Conservation (phyloP, 768 basidiomycete genomes). For the Fistulinella prunicolor region DNA sequence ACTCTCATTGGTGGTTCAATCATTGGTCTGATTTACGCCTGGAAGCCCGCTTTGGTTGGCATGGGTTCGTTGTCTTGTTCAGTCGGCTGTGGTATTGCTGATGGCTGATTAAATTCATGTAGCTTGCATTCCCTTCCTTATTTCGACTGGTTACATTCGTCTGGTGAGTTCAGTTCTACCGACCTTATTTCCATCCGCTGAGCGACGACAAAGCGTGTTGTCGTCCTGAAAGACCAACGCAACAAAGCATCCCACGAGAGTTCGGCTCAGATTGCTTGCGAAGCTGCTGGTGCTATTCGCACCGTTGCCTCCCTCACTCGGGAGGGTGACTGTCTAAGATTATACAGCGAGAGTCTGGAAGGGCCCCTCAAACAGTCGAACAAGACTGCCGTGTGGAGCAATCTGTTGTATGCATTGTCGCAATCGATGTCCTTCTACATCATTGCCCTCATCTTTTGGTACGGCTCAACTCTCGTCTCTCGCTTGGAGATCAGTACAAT, state of each 20-base stretch:
- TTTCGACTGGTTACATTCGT: slow-evolving; percentile 80
- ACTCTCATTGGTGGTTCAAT: slow-evolving; percentile 70
- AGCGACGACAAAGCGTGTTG: slow-evolving; percentile 54
- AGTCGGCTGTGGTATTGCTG: neutral
- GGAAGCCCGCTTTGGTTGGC: slow-evolving; percentile 78
- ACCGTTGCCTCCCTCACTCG: slow-evolving; percentile 89
- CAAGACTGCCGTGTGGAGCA: slow-evolving; percentile 61
- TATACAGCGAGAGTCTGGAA: slow-evolving; percentile 71
- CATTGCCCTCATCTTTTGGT: slow-evolving; percentile 85
- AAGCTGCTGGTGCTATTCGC: slow-evolving; percentile 85
- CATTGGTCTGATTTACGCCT: slow-evolving; percentile 75
- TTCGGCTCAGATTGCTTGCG: slow-evolving; percentile 88
- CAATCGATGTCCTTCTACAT: slow-evolving; percentile 77
- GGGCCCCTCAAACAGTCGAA: slow-evolving; percentile 64
- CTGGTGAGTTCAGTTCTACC: slow-evolving; percentile 44
- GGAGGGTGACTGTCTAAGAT: slow-evolving; percentile 72
- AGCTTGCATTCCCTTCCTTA: slow-evolving; percentile 66
- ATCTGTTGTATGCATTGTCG: slow-evolving; percentile 65
- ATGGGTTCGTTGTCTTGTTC: slow-evolving; percentile 36
- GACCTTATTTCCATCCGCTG: neutral
- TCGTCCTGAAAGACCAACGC: slow-evolving; percentile 81
- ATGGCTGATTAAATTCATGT: neutral
- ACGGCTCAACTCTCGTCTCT: slow-evolving; percentile 62
- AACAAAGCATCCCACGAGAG: slow-evolving; percentile 78
- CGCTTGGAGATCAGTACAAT: slow-evolving; percentile 48